Base-by-base conservation (phyloP, 208 protist genomes). In the Plasmodiophora brassicae region DNA sequence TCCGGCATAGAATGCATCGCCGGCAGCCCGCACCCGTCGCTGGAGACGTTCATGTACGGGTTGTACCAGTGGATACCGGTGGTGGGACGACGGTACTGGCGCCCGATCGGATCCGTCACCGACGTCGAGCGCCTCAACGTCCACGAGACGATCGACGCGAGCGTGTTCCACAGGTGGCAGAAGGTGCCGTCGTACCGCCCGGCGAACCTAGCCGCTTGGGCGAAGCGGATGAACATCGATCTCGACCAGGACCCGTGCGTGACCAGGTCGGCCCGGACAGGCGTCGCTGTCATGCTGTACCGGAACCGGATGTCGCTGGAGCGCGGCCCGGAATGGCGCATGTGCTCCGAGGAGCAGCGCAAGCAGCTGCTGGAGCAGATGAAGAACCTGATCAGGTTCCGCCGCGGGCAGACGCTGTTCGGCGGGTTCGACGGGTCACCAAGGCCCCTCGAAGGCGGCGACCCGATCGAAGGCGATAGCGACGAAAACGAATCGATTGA, bases 61-160 rank as follows among this genome's bases (percentile, higher is more conserved):
- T 8, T 32, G 65, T 78, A 78, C n/a, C 5, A 78, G n/a, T 78
- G 65, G 65, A 78, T 78, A 14, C 65, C 65, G 5, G n/a, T 78
- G 10, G 5, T 78, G 32, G 65, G 65, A 8, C 14, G 14, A 5
- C 65, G 32, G 5, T 78, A 78, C 41, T 78, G 41, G 10, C 65
- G 65, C 10, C 20, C 65, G 14, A 78, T 78, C 41, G 65, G 65
- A n/a, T 38, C 65, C 41, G 65, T 44, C 10, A 5, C 65, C 10
- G 65, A 32, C 5, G 14, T 78, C 5, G n/a, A n/a, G n/a, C n/a
- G n/a, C n/a, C 10, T 78, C n/a, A 78, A 78, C n/a, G 41, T 78
- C 14, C 32, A 78, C n/a, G 65, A 78, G 65, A 78, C n/a, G 32
- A 78, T 78, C 65, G 65, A 78, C 41, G n/a, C 5, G n/a, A 44